Conservation (phyloP, 2,329 filamentous ascomycete species). For the Paraphoma sp. region DNA sequence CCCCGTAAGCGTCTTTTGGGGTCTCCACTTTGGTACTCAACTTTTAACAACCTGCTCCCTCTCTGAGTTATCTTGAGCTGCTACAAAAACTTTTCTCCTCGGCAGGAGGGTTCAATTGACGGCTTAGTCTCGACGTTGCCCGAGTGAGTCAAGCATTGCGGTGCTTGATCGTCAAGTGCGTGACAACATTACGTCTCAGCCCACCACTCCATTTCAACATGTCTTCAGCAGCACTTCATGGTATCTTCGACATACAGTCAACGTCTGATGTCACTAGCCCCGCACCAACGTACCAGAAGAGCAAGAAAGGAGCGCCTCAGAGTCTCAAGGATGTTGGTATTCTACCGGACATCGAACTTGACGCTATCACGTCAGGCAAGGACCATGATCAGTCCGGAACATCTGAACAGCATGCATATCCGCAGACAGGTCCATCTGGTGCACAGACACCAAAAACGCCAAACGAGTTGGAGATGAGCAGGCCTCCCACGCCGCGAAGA, state of each 20-base stretch:
- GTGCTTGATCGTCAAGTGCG: no score
- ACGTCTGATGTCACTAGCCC: conserved; percentile 45
- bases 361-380: conserved; percentile 25
- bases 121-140: no score
- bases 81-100: neutral
- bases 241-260: conserved; percentile 53
- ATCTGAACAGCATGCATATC: conserved; percentile 18
- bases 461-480: conserved; percentile 61
- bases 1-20: neutral
- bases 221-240: conserved; percentile 46
- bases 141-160: no score
- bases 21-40: neutral
- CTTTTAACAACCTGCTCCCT: neutral
- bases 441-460: conserved; percentile 41
- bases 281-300: conserved; percentile 44
- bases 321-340: conserved; percentile 19
- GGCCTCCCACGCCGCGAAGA: conserved; percentile 55
- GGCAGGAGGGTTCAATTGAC: no score
- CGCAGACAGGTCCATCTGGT: conserved; percentile 13
- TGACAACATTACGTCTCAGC: neutral
- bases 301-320: conserved; percentile 16
- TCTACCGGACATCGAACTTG: conserved; percentile 44
- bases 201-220: conserved; percentile 27
- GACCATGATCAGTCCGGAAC: conserved; percentile 24
- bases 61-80: neutral